Evolutionary conservation across 1,139 yeast species (phyloP).

Genomic region (Schizosaccharomyces versatilis): DNA sequence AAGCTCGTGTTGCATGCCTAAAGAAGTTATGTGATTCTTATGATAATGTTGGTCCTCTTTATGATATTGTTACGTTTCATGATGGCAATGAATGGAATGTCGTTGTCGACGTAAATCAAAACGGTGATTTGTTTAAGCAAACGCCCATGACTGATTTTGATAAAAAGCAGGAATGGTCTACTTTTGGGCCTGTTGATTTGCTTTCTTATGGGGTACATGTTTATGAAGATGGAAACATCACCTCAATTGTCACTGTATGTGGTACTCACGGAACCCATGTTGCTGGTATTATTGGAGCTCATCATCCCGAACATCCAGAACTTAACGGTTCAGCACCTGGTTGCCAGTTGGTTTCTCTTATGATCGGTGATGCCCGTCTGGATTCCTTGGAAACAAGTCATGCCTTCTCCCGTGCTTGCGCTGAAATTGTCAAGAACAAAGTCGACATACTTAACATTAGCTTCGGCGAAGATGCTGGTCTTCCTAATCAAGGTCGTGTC

Average conservation of each 20-base stretch:
- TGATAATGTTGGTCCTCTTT: constrained; percentile 10
- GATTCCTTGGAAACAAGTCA: constrained; percentile 11
- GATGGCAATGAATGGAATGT: constrained; percentile 9
- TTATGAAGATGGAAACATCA: constrained; percentile 9
- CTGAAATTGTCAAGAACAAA: constrained; percentile 7
- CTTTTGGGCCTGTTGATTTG: constrained; percentile 8
- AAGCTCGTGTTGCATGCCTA: constrained; percentile 7
- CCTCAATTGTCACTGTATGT: constrained; percentile 9
- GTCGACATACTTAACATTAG: constrained; percentile 11
- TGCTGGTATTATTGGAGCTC: constrained; percentile 11
- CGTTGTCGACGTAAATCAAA: constrained; percentile 8
- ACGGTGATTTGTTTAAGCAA: constrained; percentile 7
- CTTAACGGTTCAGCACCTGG: constrained; percentile 11
- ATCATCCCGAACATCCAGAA: constrained; percentile 7
- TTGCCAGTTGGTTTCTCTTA: constrained; percentile 11
- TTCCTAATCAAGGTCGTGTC: constrained; percentile 8
- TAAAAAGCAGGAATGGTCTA: constrained; percentile 7
- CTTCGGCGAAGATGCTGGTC: constrained; percentile 11
- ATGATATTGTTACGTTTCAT: constrained; percentile 8
- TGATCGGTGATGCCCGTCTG: constrained; percentile 11
- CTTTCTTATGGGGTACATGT: constrained; percentile 10
- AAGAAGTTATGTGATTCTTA: constrained; percentile 6
- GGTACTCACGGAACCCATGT: constrained; percentile 12
- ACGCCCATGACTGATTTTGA: constrained; percentile 9
- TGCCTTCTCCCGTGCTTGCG: constrained; percentile 10